Evolutionary conservation across 345 rosid species (phyloP), one percentile per base, ranked within the genome.

Genomic region (Trapa bicornis): DNA sequence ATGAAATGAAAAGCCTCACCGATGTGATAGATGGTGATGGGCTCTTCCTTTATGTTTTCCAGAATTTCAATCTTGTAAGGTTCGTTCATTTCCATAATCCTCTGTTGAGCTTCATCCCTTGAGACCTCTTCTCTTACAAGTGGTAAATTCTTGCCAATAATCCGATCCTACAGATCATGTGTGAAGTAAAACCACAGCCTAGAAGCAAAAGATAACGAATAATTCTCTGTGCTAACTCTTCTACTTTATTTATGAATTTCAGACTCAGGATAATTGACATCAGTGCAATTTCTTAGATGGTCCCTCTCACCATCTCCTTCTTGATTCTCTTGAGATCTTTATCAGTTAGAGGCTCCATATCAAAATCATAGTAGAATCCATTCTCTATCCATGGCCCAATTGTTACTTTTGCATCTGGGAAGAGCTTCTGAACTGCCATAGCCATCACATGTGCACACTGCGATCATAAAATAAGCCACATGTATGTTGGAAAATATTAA

Each of bases 401-500:
- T 0, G 98, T 88, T 62, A 94, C 99, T 84, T 94, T 94, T 6
- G 96, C 97, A 71, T 87, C 82, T 1, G 97, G 95, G 76, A 72
- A 87, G 63, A 94, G 82, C 85, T 77, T 94, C 72, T 94, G 99
- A 78, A 90, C 97, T 43, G 99, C 96, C 99, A 90, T 94, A 22
- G 96, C 99, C 99, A 94, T 90, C 65, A 94, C 96, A 81, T 94
- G 99, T 0, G 99, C 96, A 80, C 96, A 86, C 99, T 94, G 82
- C 39, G 82, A 13, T 60, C 76, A 77, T 38, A 71, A 41, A 67
- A 43, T 50, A 50, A 2, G 60, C 36, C 16, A 11, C 14, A 4
- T 5, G 14, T 9, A 32, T 32, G 15, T 58, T 15, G 16, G 15
- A 5, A 58, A 9, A 58, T 58, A 1, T 29, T 13, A 5, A 54